Evolutionary conservation across 2,329 filamentous ascomycete species (phyloP).

Genomic region (Paradendryphiella salina): DNA sequence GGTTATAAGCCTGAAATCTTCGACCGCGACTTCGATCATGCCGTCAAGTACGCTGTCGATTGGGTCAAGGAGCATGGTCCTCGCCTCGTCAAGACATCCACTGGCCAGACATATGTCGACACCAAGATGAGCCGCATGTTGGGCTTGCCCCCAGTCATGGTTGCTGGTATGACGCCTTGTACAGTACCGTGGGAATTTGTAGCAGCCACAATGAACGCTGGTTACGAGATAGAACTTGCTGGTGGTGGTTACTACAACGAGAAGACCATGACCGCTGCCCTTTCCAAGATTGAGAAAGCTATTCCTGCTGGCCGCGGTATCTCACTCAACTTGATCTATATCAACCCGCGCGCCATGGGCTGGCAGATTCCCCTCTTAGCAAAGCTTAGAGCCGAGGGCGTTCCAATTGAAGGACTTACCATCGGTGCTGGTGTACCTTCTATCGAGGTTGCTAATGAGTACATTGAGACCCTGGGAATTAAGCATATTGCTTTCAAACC

Average conservation of each 20-base stretch:
- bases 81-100: constrained; percentile 85
- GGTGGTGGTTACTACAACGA: constrained; percentile 57
- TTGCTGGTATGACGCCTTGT: constrained; percentile 55
- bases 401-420: constrained; percentile 54
- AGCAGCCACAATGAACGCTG: constrained; percentile 58
- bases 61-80: constrained; percentile 98
- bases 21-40: constrained; percentile 91
- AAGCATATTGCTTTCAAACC: constrained; percentile 56
- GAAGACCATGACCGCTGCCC: constrained; percentile 51
- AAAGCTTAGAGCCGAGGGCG: constrained; percentile 52
- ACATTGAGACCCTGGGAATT: constrained; percentile 61
- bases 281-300: constrained; percentile 50
- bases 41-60: constrained; percentile 91
- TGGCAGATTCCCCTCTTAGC: constrained; percentile 59
- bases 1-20: constrained; percentile 98
- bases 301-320: constrained; percentile 56
- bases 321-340: constrained; percentile 59
- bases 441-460: constrained; percentile 53
- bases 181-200: constrained; percentile 57
- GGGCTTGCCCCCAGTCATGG: constrained; percentile 53
- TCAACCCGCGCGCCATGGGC: constrained; percentile 56
- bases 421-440: constrained; percentile 56
- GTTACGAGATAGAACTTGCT: constrained; percentile 55
- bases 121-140: constrained; percentile 67
- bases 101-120: constrained; percentile 87